phyloP scores from a whole-genome alignment of 2,329 filamentous ascomycete genomes.

The Botrytis deweyae region DNA sequence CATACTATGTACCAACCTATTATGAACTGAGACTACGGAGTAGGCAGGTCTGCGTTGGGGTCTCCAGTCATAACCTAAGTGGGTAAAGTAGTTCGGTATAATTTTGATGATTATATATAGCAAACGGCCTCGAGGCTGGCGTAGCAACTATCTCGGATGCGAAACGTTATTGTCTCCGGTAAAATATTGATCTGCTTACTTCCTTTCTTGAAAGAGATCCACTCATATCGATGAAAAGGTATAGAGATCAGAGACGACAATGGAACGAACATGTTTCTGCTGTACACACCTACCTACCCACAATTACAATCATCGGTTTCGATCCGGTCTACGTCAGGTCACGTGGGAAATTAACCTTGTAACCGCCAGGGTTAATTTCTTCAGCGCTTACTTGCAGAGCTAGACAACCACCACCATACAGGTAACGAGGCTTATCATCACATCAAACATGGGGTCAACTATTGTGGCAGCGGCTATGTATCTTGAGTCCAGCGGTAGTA shows the following conservation, averaged over 20 bases:
- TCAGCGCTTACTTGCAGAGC: slow-evolving; percentile 20
- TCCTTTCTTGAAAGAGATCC: neutral
- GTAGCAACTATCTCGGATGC: neutral
- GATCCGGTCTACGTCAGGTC: neutral
- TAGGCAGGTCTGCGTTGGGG: neutral
- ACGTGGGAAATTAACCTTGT: slow-evolving; percentile 9
- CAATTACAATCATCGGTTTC: neutral
- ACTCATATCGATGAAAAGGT: neutral
- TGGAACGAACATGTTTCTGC: neutral
- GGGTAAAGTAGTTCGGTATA: neutral
- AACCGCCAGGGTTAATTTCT: slow-evolving; percentile 21
- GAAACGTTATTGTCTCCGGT: neutral
- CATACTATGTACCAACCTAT: neutral
- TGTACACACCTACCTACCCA: neutral
- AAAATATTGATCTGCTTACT: neutral
- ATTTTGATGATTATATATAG: neutral
- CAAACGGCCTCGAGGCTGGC: neutral
- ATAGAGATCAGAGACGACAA: neutral
- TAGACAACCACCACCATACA: slow-evolving; percentile 20
- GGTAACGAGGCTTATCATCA: slow-evolving; percentile 21
- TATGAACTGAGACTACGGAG: neutral
- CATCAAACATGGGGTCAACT: slow-evolving; percentile 21
- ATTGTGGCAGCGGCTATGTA: slow-evolving; percentile 21
- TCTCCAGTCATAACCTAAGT: neutral
- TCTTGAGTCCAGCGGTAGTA: slow-evolving; percentile 19